Evolutionary conservation across 2,329 filamentous ascomycete genomes (phyloP).

Genomic region (Exophiala xenobiotica): DNA sequence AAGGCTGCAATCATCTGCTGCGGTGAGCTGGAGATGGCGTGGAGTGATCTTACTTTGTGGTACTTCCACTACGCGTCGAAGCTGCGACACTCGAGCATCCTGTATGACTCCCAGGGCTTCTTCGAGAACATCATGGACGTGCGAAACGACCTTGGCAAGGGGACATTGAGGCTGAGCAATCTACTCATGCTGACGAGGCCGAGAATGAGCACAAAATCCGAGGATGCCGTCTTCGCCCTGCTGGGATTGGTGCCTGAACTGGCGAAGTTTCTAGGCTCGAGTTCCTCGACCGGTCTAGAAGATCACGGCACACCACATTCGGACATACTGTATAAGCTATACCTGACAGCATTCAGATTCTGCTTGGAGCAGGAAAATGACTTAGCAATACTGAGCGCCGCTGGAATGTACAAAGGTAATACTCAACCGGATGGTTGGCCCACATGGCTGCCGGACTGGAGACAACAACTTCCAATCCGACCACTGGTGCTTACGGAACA

Average conservation of each 20-base stretch:
- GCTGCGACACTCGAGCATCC: constrained; percentile 16
- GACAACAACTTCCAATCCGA: constrained; percentile 18
- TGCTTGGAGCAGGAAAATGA: constrained; percentile 20
- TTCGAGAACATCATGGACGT: constrained; percentile 22
- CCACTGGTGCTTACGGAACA: constrained; percentile 14
- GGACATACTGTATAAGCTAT: constrained; percentile 15
- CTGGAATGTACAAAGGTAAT: constrained; percentile 21
- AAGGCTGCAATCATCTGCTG: constrained; percentile 24
- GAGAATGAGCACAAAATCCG: constrained; percentile 18
- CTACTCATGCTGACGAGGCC: constrained; percentile 22
- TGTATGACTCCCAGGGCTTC: constrained; percentile 22
- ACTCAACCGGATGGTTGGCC: constrained; percentile 7
- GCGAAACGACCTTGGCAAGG: constrained; percentile 19
- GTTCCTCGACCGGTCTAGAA: neutral
- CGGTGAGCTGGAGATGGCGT: constrained; percentile 23
- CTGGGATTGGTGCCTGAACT: constrained; percentile 18
- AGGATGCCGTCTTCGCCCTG: constrained; percentile 21
- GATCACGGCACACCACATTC: neutral
- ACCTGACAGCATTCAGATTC: constrained; percentile 14
- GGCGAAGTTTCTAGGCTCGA: neutral
- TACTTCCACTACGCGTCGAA: constrained; percentile 25
- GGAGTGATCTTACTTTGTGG: constrained; percentile 21
- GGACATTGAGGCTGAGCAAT: constrained; percentile 17
- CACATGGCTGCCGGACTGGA: constrained; percentile 21
- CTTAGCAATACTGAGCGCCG: constrained; percentile 19